Evolutionary conservation across 192 early-diverging fungal species (phyloP).

Genomic region (Coemansia sp.): DNA sequence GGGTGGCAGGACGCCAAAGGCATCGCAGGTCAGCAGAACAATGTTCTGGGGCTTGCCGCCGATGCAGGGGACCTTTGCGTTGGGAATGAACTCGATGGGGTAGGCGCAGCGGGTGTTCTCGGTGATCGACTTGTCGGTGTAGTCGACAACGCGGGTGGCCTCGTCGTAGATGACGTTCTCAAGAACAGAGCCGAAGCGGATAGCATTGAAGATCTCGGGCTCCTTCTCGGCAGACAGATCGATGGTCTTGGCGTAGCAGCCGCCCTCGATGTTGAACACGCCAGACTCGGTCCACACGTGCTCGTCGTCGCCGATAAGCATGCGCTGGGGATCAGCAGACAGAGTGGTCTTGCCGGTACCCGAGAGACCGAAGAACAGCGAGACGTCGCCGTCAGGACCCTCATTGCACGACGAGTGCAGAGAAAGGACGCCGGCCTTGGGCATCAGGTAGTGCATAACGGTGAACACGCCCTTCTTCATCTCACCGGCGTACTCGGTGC

Average conservation of each 20-base stretch:
- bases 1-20: slow-evolving; percentile 90
- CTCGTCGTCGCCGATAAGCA: slow-evolving; percentile 98
- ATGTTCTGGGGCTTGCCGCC: slow-evolving; percentile 91
- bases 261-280: slow-evolving; percentile 99
- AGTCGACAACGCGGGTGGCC: slow-evolving; percentile 75
- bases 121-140: slow-evolving; percentile 74
- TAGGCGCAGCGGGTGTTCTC: slow-evolving; percentile 95
- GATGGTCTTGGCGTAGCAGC: slow-evolving; percentile 98
- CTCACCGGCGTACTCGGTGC: slow-evolving; percentile 98
- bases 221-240: slow-evolving; percentile 95
- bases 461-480: slow-evolving; percentile 99
- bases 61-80: slow-evolving; percentile 88
- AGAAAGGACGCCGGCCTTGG: slow-evolving; percentile 68
- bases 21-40: slow-evolving; percentile 91
- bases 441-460: slow-evolving; percentile 99
- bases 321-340: slow-evolving; percentile 88
- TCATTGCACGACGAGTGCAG: slow-evolving; percentile 89
- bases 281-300: slow-evolving; percentile 98
- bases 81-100: slow-evolving; percentile 92
- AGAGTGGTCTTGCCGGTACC: slow-evolving; percentile 99
- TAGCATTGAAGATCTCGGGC: slow-evolving; percentile 97
- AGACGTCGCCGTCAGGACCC: slow-evolving; percentile 84
- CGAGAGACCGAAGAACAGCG: slow-evolving; percentile 97
- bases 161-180: slow-evolving; percentile 91
- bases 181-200: slow-evolving; percentile 88